These are phyloP conservation scores for Aspergillus campestris DNA, from an alignment of 495 filamentous ascomycete genomes.

Conservation along the genomic window DNA sequence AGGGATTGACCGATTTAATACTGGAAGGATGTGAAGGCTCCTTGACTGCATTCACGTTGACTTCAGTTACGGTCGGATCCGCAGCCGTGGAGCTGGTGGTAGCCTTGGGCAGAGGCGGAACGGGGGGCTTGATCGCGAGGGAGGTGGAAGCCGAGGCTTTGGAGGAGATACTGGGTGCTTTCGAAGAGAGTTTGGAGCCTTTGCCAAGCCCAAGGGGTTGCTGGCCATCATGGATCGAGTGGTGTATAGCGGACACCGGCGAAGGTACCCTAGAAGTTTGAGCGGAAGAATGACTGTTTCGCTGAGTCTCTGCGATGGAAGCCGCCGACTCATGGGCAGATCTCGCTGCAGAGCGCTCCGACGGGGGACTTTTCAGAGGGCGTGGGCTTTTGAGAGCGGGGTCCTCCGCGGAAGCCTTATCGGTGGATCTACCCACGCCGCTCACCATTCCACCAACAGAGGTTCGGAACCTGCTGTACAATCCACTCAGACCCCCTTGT, in stretches of 20 bases:
- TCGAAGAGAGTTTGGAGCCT: conserved; percentile 47
- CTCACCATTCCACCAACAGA: conserved; percentile 58
- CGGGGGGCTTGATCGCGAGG: conserved; percentile 25
- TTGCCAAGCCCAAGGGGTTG: conserved; percentile 32
- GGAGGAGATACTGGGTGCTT: conserved; percentile 43
- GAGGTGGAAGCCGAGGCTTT: conserved; percentile 44
- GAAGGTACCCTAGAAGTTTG: conserved; percentile 36
- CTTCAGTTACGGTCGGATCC: conserved; percentile 42
- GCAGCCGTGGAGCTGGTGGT: conserved; percentile 27
- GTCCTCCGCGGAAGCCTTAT: conserved; percentile 21
- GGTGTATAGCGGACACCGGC: conserved; percentile 26
- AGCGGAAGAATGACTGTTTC: conserved; percentile 23
- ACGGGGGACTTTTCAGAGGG: conserved; percentile 14
- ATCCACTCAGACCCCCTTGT: conserved; percentile 73
- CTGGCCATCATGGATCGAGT: conserved; percentile 24
- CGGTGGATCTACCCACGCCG: conserved; percentile 29
- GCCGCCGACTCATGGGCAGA: conserved; percentile 17
- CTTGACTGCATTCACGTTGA: conserved; percentile 49
- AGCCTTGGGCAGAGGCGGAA: conserved; percentile 39
- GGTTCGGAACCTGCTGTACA: conserved; percentile 74
- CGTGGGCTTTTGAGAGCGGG: conserved; percentile 17
- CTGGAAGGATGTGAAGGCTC: conserved; percentile 31
- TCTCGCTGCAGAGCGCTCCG: conserved; percentile 22
- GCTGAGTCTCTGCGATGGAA: conserved; percentile 15
- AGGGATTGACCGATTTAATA: conserved; percentile 25